These are phyloP conservation scores for Xerocomellus amylosporus DNA, from an alignment of 768 basidiomycete genomes.

Conservation along the genomic window DNA sequence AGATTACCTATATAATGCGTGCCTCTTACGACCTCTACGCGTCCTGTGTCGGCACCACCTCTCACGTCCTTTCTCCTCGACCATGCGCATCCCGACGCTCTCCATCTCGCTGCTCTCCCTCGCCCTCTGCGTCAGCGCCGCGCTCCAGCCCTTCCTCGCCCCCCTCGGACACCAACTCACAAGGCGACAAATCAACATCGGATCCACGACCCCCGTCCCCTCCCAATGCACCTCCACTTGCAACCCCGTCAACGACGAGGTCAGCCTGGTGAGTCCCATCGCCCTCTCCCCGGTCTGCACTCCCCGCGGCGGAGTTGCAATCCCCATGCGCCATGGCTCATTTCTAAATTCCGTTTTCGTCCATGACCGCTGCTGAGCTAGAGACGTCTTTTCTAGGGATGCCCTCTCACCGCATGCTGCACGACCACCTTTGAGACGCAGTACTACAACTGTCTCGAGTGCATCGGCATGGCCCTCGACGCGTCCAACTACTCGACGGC, in stretches of 20 bases:
- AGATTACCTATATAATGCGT: no score
- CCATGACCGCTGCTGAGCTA: background rate
- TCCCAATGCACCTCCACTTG: constrained; percentile 24
- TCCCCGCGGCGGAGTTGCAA: constrained; percentile 8
- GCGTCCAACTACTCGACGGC: constrained; percentile 26
- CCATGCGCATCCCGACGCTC: constrained; percentile 14
- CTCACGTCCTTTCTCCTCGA: constrained; percentile 3
- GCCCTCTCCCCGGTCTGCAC: background rate
- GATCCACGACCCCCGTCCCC: constrained; percentile 14
- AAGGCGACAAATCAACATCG: constrained; percentile 20
- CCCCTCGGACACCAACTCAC: background rate
- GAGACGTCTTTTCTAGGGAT: constrained; percentile 18
- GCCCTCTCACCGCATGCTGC: constrained; percentile 38
- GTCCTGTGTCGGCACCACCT: background rate
- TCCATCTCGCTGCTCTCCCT: constrained; percentile 1
- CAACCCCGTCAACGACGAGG: constrained; percentile 23
- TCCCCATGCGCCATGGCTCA: no score
- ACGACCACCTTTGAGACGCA: constrained; percentile 35
- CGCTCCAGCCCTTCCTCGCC: constrained; percentile 2
- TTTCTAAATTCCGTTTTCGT: background rate
- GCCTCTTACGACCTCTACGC: background rate
- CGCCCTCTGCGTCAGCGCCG: background rate
- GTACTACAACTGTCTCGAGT: constrained; percentile 44
- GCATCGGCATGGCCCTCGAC: constrained; percentile 32
- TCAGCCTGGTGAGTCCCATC: constrained; percentile 14